Conservation (phyloP, 768 basidiomycete genomes). For the Serendipita sp. region DNA sequence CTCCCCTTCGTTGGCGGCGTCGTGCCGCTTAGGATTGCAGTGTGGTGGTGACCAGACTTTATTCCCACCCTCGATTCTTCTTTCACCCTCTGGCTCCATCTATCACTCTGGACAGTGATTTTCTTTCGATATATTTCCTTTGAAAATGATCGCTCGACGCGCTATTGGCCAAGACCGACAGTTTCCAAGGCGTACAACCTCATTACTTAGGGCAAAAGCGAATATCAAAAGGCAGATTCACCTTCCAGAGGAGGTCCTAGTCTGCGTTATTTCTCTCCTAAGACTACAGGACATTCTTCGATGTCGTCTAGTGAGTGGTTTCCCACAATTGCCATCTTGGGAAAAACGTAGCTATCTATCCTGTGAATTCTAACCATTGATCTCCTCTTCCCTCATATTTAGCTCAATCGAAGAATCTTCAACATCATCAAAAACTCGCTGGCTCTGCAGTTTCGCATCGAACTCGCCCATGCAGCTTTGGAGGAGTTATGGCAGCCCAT, state of each 20-base stretch:
- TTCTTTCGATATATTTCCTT: not conserved
- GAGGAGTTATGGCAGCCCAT: not conserved
- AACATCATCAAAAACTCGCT: not conserved
- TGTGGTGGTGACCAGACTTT: not conserved
- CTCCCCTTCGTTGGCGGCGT: no score
- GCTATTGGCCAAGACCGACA: not conserved
- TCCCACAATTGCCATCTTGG: not conserved
- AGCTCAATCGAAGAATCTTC: not conserved
- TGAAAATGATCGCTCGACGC: not conserved
- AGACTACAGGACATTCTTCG: not conserved
- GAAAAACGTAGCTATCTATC: no score
- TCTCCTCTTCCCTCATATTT: no score
- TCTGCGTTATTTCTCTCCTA: not conserved
- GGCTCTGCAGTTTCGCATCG: not conserved
- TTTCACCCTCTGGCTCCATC: not conserved
- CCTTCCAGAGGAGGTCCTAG: not conserved
- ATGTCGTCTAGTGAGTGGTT: not conserved
- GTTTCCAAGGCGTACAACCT: not conserved
- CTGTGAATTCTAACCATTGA: no score
- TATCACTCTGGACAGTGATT: not conserved
- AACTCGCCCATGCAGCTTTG: not conserved
- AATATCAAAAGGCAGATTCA: not conserved
- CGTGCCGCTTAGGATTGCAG: no score
- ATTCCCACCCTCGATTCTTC: not conserved
- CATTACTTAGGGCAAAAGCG: not conserved